Evolutionary conservation across 176 grass and related monocot species (phyloP).

Genomic region (Oropetium thomaeum): DNA sequence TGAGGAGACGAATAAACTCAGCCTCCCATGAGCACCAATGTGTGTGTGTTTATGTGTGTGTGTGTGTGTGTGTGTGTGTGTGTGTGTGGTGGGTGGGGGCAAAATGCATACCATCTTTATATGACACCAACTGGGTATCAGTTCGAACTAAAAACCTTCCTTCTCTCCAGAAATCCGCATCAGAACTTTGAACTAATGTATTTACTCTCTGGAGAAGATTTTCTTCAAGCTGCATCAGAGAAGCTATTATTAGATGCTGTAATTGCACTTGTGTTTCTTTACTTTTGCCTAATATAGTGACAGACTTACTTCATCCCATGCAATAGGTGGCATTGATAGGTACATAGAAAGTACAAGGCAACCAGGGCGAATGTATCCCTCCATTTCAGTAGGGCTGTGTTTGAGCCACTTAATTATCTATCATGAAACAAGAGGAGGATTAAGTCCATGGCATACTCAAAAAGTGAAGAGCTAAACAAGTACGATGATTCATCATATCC

Average conservation of each 20-base stretch:
- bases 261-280: neutral
- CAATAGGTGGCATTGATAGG: conserved; percentile 72
- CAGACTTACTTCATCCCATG: conserved; percentile 82
- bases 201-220: conserved; percentile 69
- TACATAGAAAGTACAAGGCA: conserved; percentile 90
- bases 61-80: no score
- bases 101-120: conserved; percentile 77
- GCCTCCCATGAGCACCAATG: neutral
- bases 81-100: no score
- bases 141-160: conserved; percentile 93
- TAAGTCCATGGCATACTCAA: conserved; percentile 13
- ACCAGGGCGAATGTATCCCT: conserved; percentile 92
- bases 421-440: conserved; percentile 8
- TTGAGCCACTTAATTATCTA: conserved; percentile 96
- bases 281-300: conserved; percentile 5
- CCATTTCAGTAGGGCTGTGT: conserved; percentile 89
- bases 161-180: conserved; percentile 86
- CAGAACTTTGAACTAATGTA: conserved; percentile 60
- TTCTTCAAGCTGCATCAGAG: conserved; percentile 75
- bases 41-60: no score
- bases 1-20: neutral
- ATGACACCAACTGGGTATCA: conserved; percentile 73
- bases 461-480: neutral
- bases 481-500: neutral
- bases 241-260: neutral